Evolutionary conservation across 2,329 filamentous ascomycete genomes (phyloP), one percentile per base, ranked within the genome.

Genomic region (Zymoseptoria crescenta): DNA sequence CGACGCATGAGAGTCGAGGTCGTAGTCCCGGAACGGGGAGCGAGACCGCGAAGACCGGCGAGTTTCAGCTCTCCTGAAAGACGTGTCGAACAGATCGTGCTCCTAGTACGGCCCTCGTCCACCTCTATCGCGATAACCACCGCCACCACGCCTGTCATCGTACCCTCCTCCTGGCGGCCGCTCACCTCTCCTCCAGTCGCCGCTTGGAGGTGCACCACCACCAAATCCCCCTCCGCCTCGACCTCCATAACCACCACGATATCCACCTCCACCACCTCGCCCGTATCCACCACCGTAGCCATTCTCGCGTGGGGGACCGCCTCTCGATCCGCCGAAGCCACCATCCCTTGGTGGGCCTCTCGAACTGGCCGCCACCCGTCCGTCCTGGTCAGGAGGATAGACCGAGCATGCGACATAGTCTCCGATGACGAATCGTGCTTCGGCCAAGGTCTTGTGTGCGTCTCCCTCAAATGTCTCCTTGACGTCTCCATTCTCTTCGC

Each of bases 351-450:
- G 64, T 48, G 63, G 65, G n/a, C 69, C 70, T 68, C 70, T 71
- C 8, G 35, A 77, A 74, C 28, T 80, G 78, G 21, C 77, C 50
- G 86, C 86, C 48, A 95, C 85, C 30, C 83, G 83, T 0, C 91
- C 91, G 71, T 93, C 87, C 30, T 83, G 77, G 27, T 88, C 76
- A 0, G 90, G 89, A 49, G 89, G 86, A 58, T 93, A 78, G 60
- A 96, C 86, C 4, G 90, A 89, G 72, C 89, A 93, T 59, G 87
- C 87, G 49, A 97, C 81, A 70, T 88, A 96, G 74, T 97, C 93
- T 0, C 93, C 93, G 62, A 94, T 87, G 9, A 96, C 87, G 69
- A 96, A 96, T 21, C 87, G 83, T 35, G 83, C 85, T 56, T 95
- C 89, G 45, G 80, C 80, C 30, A 97, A 75, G 8, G 89, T 92